Evolutionary conservation across 1,284 basidiomycete genomes (phyloP).

Genomic region (Sanguinoderma infundibulare): DNA sequence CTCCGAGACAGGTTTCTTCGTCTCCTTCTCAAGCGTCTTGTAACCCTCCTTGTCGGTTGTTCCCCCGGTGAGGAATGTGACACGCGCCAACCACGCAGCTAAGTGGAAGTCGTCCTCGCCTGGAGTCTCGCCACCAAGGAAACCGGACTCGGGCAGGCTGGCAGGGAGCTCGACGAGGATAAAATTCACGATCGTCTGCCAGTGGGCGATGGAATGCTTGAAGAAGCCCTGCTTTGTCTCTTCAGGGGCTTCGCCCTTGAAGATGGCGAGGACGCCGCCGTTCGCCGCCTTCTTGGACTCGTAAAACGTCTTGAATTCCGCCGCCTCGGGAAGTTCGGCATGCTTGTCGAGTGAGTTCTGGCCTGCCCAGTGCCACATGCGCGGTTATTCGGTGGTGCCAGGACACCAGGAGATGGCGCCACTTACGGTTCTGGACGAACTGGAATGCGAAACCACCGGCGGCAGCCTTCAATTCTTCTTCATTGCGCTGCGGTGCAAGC

Average conservation of each 20-base stretch:
- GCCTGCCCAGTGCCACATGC: conserved; percentile 26
- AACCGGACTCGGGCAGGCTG: conserved; percentile 47
- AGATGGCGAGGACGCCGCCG: conserved; percentile 49
- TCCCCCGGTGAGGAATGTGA: conserved; percentile 42
- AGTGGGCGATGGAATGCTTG: conserved; percentile 43
- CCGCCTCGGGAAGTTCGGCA: conserved; percentile 46
- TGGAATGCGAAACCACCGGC: conserved; percentile 38
- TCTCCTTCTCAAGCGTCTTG: conserved; percentile 44
- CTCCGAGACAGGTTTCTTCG: conserved; percentile 42
- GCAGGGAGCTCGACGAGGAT: conserved; percentile 46
- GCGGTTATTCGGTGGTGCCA: not conserved
- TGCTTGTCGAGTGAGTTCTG: conserved; percentile 49
- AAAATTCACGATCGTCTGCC: conserved; percentile 43
- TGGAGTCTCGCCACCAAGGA: conserved; percentile 51
- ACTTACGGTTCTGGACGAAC: conserved; percentile 54
- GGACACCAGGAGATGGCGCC: not conserved
- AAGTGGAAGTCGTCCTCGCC: conserved; percentile 62
- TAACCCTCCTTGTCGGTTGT: conserved; percentile 41
- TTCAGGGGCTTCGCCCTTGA: conserved; percentile 43
- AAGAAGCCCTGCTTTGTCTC: conserved; percentile 47
- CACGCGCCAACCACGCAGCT: conserved; percentile 54
- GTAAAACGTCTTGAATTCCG: conserved; percentile 56
- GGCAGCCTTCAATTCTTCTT: conserved; percentile 55
- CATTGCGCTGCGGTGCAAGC: conserved; percentile 43
- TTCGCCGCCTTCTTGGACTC: conserved; percentile 52